Conservation (phyloP, 2,329 filamentous ascomycete genomes). For the Cladophialophora yegresii region DNA sequence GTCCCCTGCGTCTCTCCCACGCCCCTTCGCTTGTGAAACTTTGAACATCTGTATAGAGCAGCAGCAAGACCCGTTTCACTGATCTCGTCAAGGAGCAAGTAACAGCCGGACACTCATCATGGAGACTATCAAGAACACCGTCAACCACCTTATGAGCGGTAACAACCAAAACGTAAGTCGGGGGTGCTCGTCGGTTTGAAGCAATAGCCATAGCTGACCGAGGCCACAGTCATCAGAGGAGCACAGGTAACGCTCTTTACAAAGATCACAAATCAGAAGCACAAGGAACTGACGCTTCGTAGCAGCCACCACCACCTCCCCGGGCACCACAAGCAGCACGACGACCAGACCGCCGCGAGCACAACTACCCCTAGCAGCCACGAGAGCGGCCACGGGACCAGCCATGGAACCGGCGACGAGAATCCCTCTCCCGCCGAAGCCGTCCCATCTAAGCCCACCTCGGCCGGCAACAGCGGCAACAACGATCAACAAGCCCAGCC, state of each 20-base stretch:
- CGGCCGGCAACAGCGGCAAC: constrained; percentile 11
- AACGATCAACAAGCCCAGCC: constrained; percentile 5
- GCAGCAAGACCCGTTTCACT: background rate
- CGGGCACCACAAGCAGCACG: constrained; percentile 6
- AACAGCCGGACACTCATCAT: constrained; percentile 8
- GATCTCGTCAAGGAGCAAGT: background rate
- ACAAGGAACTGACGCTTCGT: background rate
- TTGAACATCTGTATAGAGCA: background rate
- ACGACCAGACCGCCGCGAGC: background rate
- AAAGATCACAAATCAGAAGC: background rate
- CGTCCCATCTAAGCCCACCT: constrained; percentile 9
- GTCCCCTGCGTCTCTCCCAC: background rate
- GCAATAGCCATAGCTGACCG: background rate
- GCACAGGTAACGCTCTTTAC: background rate
- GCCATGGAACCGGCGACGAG: background rate
- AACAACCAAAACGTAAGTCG: constrained; percentile 17
- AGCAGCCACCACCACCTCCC: constrained; percentile 9
- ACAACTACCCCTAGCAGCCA: background rate
- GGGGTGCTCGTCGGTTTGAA: background rate
- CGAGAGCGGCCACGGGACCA: background rate
- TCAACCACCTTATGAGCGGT: constrained; percentile 22
- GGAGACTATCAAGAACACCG: constrained; percentile 26
- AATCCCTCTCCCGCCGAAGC: background rate
- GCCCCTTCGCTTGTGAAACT: background rate
- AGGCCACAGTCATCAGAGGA: background rate